phyloP scores from a whole-genome alignment of 2,329 filamentous ascomycete genomes.

The Macrophomina pseudophaseolina region DNA sequence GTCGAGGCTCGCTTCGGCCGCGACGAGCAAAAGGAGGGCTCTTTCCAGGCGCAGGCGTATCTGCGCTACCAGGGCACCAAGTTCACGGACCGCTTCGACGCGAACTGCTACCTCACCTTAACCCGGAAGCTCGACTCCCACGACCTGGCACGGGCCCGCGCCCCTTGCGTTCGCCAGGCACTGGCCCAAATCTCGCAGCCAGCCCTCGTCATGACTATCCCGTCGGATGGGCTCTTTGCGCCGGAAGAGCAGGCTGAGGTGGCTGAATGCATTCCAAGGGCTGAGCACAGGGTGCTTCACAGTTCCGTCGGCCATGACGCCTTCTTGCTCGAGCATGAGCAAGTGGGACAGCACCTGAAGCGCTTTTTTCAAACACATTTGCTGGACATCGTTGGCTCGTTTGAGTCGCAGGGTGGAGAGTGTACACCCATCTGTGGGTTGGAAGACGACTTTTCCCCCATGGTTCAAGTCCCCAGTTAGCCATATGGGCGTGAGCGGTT shows the following conservation, averaged over 20 bases:
- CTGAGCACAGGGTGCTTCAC: conserved; percentile 83
- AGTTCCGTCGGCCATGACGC: conserved; percentile 95
- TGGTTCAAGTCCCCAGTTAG: too few species aligned
- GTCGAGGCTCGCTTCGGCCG: conserved; percentile 97
- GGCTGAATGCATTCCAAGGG: conserved; percentile 77
- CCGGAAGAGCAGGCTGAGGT: conserved; percentile 96
- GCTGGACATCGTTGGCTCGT: too few species aligned
- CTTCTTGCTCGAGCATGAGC: conserved; percentile 94
- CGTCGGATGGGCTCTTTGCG: conserved; percentile 94
- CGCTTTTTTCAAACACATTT: too few species aligned
- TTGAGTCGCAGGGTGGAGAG: too few species aligned
- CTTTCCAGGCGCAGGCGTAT: conserved; percentile 98
- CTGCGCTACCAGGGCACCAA: conserved; percentile 95
- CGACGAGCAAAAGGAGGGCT: conserved; percentile 66
- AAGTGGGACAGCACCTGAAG: conserved; percentile 59
- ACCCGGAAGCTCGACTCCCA: conserved; percentile 97
- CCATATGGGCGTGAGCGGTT: too few species aligned
- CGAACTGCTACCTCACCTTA: conserved; percentile 98
- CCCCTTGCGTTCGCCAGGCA: conserved; percentile 63
- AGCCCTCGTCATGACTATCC: conserved; percentile 88
- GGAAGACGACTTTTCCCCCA: too few species aligned
- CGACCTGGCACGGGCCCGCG: conserved; percentile 82
- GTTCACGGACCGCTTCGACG: conserved; percentile 96
- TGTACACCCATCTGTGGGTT: too few species aligned
- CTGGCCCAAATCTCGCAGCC: conserved; percentile 86